A percentile compares a stretch with the other conserved stretches of the same genome.
Evolutionary conservation across 148 eudicot genomes (phyloP).

Genomic region (Vaccinium macrocarpon): DNA sequence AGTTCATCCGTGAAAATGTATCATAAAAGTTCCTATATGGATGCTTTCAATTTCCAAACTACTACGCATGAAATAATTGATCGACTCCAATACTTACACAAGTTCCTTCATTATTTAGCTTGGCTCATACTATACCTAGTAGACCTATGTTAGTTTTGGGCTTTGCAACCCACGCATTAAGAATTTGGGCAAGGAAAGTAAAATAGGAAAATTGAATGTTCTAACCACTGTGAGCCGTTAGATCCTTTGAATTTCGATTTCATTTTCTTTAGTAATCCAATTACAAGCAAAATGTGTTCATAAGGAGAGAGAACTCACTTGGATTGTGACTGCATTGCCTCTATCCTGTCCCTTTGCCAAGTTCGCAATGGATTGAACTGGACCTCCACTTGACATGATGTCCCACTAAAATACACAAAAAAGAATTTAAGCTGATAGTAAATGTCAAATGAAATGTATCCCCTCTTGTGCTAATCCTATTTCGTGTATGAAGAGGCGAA

Average conservation of each 20-base stretch:
- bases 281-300: neutral
- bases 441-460: neutral
- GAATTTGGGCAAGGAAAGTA: neutral
- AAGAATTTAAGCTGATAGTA: neutral
- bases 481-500: neutral
- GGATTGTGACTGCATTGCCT: conserved; percentile 72
- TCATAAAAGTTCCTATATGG: too few species aligned
- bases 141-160: too few species aligned
- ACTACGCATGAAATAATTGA: too few species aligned
- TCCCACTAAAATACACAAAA: conserved; percentile 67
- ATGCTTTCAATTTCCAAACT: too few species aligned
- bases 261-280: neutral
- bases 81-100: too few species aligned
- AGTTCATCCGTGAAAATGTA: too few species aligned
- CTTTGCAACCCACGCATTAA: too few species aligned
- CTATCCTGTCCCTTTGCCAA: conserved; percentile 85
- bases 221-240: neutral
- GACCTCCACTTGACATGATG: conserved; percentile 56
- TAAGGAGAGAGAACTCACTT: conserved; percentile 41
- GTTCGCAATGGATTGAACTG: conserved; percentile 60
- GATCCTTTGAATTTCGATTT: neutral
- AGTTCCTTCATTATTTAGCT: too few species aligned
- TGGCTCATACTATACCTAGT: too few species aligned
- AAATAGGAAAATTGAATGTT: neutral
- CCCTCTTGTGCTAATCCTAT: neutral